Conservation (phyloP, 192 early-diverging fungal species). For the Nowakowskiella sp. region DNA sequence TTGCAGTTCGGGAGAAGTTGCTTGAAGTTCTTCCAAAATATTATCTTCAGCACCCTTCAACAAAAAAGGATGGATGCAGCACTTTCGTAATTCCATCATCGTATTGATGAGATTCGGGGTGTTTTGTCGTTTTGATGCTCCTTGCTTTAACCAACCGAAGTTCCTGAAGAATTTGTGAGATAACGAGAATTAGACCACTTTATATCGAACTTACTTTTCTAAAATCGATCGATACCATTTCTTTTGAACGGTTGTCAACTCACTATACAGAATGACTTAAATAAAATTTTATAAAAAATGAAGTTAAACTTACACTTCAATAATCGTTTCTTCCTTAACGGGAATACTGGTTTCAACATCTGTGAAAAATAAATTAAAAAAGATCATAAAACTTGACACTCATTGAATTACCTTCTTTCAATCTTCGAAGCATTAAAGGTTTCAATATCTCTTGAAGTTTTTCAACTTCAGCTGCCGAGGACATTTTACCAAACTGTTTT, state of each 20-base stretch:
- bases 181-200: slow-evolving; percentile 1
- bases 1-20: slow-evolving; percentile 48
- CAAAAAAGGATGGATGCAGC: slow-evolving; percentile 81
- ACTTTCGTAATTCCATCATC: slow-evolving; percentile 86
- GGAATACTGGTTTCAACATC: slow-evolving; percentile 84
- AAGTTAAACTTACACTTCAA: slow-evolving; percentile 52
- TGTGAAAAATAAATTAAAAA: not conserved
- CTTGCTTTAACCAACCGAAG: slow-evolving; percentile 73
- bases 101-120: slow-evolving; percentile 74
- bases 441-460: slow-evolving; percentile 66
- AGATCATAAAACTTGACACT: not conserved
- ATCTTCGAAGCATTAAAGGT: slow-evolving; percentile 75
- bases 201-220: slow-evolving; percentile 39
- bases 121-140: slow-evolving; percentile 46
- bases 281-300: not conserved
- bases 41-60: slow-evolving; percentile 70
- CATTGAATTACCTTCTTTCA: slow-evolving; percentile 56
- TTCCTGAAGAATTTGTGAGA: slow-evolving; percentile 32
- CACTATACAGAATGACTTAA: slow-evolving; percentile 22
- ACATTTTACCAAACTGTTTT: slow-evolving; percentile 58
- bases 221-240: slow-evolving; percentile 79
- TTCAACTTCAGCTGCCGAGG: slow-evolving; percentile 67
- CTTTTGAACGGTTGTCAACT: slow-evolving; percentile 76
- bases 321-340: slow-evolving; percentile 83
- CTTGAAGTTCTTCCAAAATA: slow-evolving; percentile 57